These are phyloP conservation scores for Oryza coarctata DNA, from an alignment of 176 grass and related monocot species.

Conservation along the genomic window DNA sequence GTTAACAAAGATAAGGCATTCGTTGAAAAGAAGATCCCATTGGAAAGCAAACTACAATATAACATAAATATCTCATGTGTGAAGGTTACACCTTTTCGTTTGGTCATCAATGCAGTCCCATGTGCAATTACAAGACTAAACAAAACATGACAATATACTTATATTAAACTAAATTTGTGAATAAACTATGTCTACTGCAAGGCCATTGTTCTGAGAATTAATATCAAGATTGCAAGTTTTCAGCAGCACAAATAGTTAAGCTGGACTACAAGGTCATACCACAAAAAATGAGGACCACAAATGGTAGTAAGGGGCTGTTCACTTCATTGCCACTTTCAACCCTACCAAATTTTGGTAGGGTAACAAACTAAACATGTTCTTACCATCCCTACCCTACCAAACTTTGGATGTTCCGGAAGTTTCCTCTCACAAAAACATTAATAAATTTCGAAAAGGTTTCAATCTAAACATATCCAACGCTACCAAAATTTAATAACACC, in stretches of 20 bases:
- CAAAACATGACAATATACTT: constrained; percentile 19
- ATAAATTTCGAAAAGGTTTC: too few species aligned
- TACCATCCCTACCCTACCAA: too few species aligned
- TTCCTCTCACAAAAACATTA: too few species aligned
- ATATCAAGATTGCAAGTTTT: constrained; percentile 4
- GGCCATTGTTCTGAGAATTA: constrained; percentile 22
- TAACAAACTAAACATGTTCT: too few species aligned
- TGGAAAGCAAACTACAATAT: background rate
- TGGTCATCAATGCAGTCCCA: background rate
- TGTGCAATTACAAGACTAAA: background rate
- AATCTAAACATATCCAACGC: too few species aligned
- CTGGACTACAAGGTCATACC: background rate
- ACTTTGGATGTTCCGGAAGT: too few species aligned
- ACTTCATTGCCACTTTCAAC: too few species aligned
- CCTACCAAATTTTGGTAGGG: too few species aligned
- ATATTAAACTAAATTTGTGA: background rate
- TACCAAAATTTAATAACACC: too few species aligned
- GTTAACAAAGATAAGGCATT: background rate
- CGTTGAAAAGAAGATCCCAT: constrained; percentile 23
- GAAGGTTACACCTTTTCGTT: background rate
- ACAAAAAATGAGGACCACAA: constrained; percentile 8
- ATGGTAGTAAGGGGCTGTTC: too few species aligned
- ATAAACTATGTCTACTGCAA: background rate
- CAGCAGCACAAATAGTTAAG: background rate
- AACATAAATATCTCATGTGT: background rate